A percentile compares a stretch with the other conserved stretches of the same genome.
phyloP scores from a whole-genome alignment of 352 stramenopile species.

The Pythium rishiriense region DNA sequence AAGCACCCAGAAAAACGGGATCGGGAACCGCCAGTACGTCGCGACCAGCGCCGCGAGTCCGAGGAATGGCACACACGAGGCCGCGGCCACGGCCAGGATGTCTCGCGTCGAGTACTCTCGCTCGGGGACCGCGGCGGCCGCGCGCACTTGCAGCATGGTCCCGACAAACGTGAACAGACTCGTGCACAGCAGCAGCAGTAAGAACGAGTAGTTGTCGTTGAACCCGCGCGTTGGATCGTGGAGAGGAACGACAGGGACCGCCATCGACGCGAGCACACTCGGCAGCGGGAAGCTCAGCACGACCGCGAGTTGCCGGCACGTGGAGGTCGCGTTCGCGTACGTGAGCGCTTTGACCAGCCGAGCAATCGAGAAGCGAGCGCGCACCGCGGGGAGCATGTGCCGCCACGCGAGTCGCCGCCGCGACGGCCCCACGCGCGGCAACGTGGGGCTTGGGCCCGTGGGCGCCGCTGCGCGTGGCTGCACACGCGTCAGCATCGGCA shows the following conservation, averaged over 20 bases:
- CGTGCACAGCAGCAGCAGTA: background rate
- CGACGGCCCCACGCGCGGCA: too few relatives aligned
- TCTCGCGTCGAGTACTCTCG: background rate
- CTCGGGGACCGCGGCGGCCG: background rate
- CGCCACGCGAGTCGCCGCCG: too few relatives aligned
- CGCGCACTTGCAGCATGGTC: background rate
- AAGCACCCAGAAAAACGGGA: conserved; percentile 13
- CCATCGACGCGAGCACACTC: background rate
- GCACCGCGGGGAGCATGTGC: too few relatives aligned
- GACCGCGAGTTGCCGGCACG: conserved; percentile 1
- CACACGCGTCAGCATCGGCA: too few relatives aligned
- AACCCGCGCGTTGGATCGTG: conserved; percentile 9
- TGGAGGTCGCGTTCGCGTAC: background rate
- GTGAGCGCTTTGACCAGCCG: background rate
- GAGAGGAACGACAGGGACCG: background rate
- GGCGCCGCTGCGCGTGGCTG: too few relatives aligned
- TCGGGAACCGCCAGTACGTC: conserved; percentile 16
- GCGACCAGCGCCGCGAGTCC: background rate
- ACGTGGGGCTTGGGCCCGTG: too few relatives aligned
- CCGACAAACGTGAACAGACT: background rate
- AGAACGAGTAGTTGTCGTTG: background rate
- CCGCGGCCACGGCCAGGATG: background rate
- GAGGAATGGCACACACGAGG: background rate
- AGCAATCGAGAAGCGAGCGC: background rate
- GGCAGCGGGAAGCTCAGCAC: background rate